Base-by-base conservation (phyloP, 1,139 yeast species). In the Neolecta irregularis region DNA sequence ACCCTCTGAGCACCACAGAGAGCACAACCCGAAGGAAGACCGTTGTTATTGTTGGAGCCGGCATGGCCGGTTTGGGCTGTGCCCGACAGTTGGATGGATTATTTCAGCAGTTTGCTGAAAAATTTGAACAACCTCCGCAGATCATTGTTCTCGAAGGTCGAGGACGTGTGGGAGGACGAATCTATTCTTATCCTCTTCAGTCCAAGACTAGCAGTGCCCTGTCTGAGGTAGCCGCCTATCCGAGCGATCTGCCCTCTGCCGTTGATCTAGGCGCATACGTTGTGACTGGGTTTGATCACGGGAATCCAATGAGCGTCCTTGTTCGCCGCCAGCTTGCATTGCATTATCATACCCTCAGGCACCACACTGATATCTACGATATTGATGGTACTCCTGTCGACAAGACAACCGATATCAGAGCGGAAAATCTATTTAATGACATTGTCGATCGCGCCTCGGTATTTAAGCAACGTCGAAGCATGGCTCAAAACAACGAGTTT, bases 201-300 rank as follows among this genome's bases (percentile, higher is more conserved):
- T 30, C 24, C 3, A 12, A 19, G 9, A 22, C 25, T 9, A 28
- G 22, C 26, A 43, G 43, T 9, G 42, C 44, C 7, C 41, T 45
- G 20, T 36, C 40, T 20, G 43, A 47, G 21, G 21, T 25, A 20
- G 21, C 17, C 5, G 17, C 33, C n/a, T 26, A 26, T 9, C 39
- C 40, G 20, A 28, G 22, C n/a, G 31, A 16, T 7, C 11, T 5
- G 7, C 2, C 4, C 5, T 28, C 31, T 5, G 19, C 31, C 11
- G 61, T 58, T 3, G 65, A 61, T 41, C 51, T 61, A 5, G 65
- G 65, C 15, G 65, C 62, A 6, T 62, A 57, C 24, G 48, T 61
- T 12, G 49, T 61, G 12, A 50, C 57, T 41, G 65, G 65, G 1
- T 60, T 55, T 36, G 61, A 61, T 11, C 53, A 56, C 28, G 65